phyloP scores from a whole-genome alignment of 495 filamentous ascomycete genomes.

The Podospora conica region DNA sequence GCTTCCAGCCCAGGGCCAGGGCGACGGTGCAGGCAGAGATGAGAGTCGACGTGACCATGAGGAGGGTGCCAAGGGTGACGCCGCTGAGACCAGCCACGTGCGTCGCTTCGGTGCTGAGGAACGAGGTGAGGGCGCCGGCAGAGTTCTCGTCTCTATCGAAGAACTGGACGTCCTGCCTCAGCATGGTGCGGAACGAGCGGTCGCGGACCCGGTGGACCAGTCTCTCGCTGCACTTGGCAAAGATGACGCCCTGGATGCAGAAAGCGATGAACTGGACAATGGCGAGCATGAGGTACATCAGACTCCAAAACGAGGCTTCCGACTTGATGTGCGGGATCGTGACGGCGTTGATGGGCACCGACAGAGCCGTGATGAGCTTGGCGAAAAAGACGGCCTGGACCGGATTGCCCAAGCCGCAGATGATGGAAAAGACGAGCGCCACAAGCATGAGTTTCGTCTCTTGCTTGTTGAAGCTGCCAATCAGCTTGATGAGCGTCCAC shows the following conservation, averaged over 20 bases:
- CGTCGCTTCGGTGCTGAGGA: slow-evolving; percentile 80
- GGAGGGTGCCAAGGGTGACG: slow-evolving; percentile 70
- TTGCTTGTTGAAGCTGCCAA: slow-evolving; percentile 71
- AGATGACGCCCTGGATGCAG: slow-evolving; percentile 58
- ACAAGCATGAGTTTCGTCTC: slow-evolving; percentile 70
- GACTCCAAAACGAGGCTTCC: slow-evolving; percentile 79
- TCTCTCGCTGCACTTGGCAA: slow-evolving; percentile 74
- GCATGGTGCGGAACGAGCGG: slow-evolving; percentile 73
- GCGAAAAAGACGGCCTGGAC: slow-evolving; percentile 86
- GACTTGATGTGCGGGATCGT: slow-evolving; percentile 45
- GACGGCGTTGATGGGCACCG: slow-evolving; percentile 29
- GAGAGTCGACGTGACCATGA: slow-evolving; percentile 70
- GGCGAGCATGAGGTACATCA: slow-evolving; percentile 95
- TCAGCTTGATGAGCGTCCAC: slow-evolving; percentile 79
- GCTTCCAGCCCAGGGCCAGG: slow-evolving; percentile 76
- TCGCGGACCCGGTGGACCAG: slow-evolving; percentile 78
- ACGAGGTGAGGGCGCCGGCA: slow-evolving; percentile 75
- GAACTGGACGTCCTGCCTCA: slow-evolving; percentile 84
- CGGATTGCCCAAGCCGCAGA: slow-evolving; percentile 80
- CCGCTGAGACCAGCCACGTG: slow-evolving; percentile 79
- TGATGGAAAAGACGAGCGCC: slow-evolving; percentile 69
- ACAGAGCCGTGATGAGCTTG: slow-evolving; percentile 62
- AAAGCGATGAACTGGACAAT: slow-evolving; percentile 68
- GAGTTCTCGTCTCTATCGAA: slow-evolving; percentile 81
- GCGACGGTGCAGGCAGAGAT: slow-evolving; percentile 60